phyloP scores from a whole-genome alignment of 2,329 filamentous ascomycete species.

The Escovopsis weberi region DNA sequence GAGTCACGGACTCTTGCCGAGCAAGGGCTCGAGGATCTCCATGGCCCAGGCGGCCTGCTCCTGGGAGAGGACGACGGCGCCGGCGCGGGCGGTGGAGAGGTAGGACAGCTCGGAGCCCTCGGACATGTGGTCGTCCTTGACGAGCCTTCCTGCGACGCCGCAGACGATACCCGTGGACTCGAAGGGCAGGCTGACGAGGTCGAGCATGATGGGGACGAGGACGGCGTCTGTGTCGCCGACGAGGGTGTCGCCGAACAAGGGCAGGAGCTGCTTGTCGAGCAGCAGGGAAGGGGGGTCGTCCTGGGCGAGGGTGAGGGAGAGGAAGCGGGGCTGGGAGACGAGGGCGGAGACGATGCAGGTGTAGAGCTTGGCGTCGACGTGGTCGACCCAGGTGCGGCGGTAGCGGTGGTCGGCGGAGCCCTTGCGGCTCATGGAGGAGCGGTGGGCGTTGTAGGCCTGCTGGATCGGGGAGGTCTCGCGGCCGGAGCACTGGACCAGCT shows the following conservation, averaged over 20 bases:
- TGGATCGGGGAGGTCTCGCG: slow-evolving; percentile 30
- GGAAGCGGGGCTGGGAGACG: slow-evolving; percentile 49
- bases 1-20: slow-evolving; percentile 21
- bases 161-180: slow-evolving; percentile 93
- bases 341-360: slow-evolving; percentile 47
- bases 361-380: slow-evolving; percentile 49
- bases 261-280: slow-evolving; percentile 52
- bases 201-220: slow-evolving; percentile 75
- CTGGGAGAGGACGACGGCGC: slow-evolving; percentile 72
- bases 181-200: slow-evolving; percentile 64
- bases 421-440: slow-evolving; percentile 21
- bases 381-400: slow-evolving; percentile 37
- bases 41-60: slow-evolving; percentile 62
- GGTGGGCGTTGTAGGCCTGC: slow-evolving; percentile 23
- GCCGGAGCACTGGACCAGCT: slow-evolving; percentile 72
- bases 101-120: slow-evolving; percentile 70
- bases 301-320: slow-evolving; percentile 59
- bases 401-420: slow-evolving; percentile 15
- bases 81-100: slow-evolving; percentile 74
- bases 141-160: slow-evolving; percentile 72
- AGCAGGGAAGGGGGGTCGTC: slow-evolving; percentile 62
- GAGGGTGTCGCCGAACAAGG: slow-evolving; percentile 55
- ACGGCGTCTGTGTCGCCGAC: slow-evolving; percentile 60
- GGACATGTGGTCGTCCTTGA: slow-evolving; percentile 49
- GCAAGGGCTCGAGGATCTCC: slow-evolving; percentile 45